Base-by-base conservation (phyloP, 2,329 filamentous ascomycete genomes). In the Beauveria varroae region DNA sequence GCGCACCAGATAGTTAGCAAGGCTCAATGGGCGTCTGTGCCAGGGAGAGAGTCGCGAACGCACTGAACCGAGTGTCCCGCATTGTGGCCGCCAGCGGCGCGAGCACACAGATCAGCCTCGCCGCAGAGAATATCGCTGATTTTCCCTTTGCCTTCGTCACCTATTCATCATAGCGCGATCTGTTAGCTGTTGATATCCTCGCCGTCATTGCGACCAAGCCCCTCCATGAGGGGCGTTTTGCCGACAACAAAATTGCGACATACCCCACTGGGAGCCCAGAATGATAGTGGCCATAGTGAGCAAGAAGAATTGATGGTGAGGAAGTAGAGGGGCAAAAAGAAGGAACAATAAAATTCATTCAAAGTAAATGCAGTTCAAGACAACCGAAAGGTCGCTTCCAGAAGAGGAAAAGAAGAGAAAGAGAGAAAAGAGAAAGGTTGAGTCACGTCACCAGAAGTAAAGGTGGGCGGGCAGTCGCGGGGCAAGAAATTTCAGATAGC, bases 201-300 rank as follows among this genome's bases (percentile, higher is more conserved):
- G 12, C 34, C 47, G 47, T 51, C 3, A 18, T 51, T 10, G 47
- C 47, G 16, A 30, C 47, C 22, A 5, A 18, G 7, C 47, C 16
- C 47, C 47, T 34, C 26, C 16, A 30, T 5, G 47, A 20, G 47
- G 47, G 47, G 26, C 26, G 34, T n/a, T 20, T 12, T 34, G 22
- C 46, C 12, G 5, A 46, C 26, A 20, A 22, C 4, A 56, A 49
- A 28, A 51, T 24, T 37, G 40, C 49, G 60, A 71, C 71, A 64
- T 68, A 74, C 73, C 73, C 72, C 72, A 75, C 70, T 75, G 73
- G 64, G 72, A 66, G 60, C 73, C 73, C 53, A 75, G 67, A 68
- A 74, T 70, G 49, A 73, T 65, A 16, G 68, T 70, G 65, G 70
- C 65, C 68, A 70, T 70, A 51, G 7, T 50, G 44, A 20, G 22